Evolutionary conservation across 2,329 filamentous ascomycete genomes (phyloP), one percentile per base, ranked within the genome.

Genomic region (Polytolypa hystricis): DNA sequence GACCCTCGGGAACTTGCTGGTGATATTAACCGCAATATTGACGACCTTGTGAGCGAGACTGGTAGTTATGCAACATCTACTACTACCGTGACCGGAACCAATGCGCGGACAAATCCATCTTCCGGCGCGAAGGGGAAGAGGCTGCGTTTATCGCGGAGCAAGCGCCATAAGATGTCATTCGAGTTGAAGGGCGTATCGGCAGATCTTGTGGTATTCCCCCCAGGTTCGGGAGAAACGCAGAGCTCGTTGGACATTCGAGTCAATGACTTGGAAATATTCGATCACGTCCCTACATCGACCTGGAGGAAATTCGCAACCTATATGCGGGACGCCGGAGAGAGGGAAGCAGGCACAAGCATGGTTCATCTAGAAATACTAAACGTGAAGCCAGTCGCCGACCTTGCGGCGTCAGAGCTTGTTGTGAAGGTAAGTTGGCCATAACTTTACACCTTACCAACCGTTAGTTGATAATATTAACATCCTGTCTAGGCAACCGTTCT

Each of bases 301-400:
- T 98, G 93, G 93, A 93, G 84, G 58, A 98, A 95, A 56, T 98
- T 98, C 61, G 79, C 85, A 10, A 96, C 89, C 0, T 95, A 94
- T 50, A 83, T 93, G 64, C 77, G 83, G 41, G 85, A 93, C 53
- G 80, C 79, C 8, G 84, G 83, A n/a, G 79, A 84, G 51, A 76
- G 87, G 33, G 85, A 96, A 60, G 81, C 84, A 59, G 81, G 79
- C 12, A 81, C 81, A 10, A 85, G 79, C 50, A 95, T 96, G 87
- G 72, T 91, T 11, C 86, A 94, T 53, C 65, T 96, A 6, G 84
- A 95, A 55, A 66, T 96, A 4, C 66, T 93, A 39, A 94, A 83
- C 37, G 85, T 96, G 27, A 85, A 82, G 56, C 91, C 91, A 3
- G 71, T 94, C 3, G 74, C 80, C 2, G 80, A 86, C 28, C 70